Evolutionary conservation across 2,329 filamentous ascomycete genomes (phyloP).

Genomic region (Fragosphaeria purpurea): DNA sequence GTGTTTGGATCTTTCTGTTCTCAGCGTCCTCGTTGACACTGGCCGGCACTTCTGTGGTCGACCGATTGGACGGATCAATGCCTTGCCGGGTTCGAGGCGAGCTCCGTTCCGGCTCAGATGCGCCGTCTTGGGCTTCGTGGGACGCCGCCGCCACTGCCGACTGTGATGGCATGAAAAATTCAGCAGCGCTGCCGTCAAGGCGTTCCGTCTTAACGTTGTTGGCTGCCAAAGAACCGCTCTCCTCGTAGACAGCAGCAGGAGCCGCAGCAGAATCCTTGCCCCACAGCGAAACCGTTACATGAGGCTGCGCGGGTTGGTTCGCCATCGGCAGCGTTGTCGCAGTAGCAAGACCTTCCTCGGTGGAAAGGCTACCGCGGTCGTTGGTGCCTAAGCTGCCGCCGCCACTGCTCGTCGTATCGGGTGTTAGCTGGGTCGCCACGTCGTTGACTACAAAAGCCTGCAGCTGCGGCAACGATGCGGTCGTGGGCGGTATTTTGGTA

Average conservation of each 20-base stretch:
- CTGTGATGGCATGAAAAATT: neutral
- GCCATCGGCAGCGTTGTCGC: conserved; percentile 29
- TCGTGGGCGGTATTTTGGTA: conserved; percentile 28
- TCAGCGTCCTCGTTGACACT: conserved; percentile 41
- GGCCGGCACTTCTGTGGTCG: conserved; percentile 28
- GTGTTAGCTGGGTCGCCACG: conserved; percentile 31
- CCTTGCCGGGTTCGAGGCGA: conserved; percentile 19
- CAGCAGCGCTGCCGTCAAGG: neutral
- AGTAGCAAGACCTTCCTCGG: conserved; percentile 36
- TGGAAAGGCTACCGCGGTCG: conserved; percentile 23
- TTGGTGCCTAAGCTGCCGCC: conserved; percentile 18
- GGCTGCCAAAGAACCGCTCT: conserved; percentile 7
- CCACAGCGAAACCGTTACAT: conserved; percentile 48
- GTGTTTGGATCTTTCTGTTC: conserved; percentile 31
- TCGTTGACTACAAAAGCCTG: conserved; percentile 13
- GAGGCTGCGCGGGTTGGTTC: conserved; percentile 34
- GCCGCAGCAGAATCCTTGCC: conserved; percentile 25
- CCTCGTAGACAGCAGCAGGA: conserved; percentile 11
- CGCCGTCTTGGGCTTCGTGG: too few relatives aligned
- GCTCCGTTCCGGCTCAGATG: neutral
- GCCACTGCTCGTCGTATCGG: conserved; percentile 38
- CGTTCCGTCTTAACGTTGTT: conserved; percentile 14
- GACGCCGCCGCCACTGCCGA: neutral
- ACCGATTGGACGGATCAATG: conserved; percentile 36
- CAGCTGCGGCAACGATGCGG: conserved; percentile 19